phyloP scores from a whole-genome alignment of 768 basidiomycete genomes.

The Lactarius akahatsu region DNA sequence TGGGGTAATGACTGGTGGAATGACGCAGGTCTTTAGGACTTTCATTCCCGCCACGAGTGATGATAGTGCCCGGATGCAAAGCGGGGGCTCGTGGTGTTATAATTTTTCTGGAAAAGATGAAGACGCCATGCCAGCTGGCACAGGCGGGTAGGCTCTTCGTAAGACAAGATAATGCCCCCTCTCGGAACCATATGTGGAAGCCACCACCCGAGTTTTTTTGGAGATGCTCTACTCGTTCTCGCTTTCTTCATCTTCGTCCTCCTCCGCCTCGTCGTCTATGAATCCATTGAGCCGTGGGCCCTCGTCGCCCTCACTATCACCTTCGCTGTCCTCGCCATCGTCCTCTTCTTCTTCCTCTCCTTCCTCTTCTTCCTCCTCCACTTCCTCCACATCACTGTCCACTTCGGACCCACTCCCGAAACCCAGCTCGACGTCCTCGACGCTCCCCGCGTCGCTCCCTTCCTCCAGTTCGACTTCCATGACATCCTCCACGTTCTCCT shows the following conservation, averaged over 20 bases:
- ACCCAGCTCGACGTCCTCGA: conserved; percentile 77
- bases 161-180: not conserved
- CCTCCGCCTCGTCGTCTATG: conserved; percentile 65
- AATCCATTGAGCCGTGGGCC: conserved; percentile 33
- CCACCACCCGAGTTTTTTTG: not conserved
- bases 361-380: conserved; percentile 44
- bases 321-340: conserved; percentile 55
- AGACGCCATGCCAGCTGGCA: not conserved
- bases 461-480: conserved; percentile 53
- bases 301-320: conserved; percentile 44
- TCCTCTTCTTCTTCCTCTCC: conserved; percentile 63
- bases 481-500: conserved; percentile 53
- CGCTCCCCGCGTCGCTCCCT: conserved; percentile 67
- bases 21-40: not conserved
- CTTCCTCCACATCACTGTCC: conserved; percentile 49
- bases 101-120: not conserved
- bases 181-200: not conserved
- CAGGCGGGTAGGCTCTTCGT: not conserved
- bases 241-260: conserved; percentile 44
- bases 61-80: not conserved
- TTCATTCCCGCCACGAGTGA: not conserved
- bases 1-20: not conserved
- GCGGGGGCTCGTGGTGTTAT: not conserved
- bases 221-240: conserved; percentile 25
- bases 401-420: conserved; percentile 57